phyloP scores from a whole-genome alignment of 495 filamentous ascomycete genomes.

The Penicillium turbatum region DNA sequence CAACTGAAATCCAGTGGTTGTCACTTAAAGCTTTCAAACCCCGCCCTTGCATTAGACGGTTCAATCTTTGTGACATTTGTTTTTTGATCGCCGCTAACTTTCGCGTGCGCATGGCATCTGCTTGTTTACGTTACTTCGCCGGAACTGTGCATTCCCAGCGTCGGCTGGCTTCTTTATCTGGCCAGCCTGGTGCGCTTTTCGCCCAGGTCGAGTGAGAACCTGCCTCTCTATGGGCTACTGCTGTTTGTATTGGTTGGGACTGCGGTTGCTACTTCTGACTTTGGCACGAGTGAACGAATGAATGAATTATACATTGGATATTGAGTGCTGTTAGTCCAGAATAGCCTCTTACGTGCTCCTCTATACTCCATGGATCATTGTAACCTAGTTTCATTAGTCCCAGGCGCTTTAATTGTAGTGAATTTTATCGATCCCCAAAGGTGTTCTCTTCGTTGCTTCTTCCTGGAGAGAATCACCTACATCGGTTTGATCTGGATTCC shows the following conservation, averaged over 20 bases:
- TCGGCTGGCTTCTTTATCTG: too few relatives aligned
- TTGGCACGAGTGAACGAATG: conserved; percentile 42
- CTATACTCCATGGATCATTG: background rate
- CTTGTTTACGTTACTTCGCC: too few relatives aligned
- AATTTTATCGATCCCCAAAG: too few relatives aligned
- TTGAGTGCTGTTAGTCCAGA: background rate
- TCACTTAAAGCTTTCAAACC: background rate
- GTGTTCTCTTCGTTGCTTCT: background rate
- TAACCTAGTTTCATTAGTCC: background rate
- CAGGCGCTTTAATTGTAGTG: too few relatives aligned
- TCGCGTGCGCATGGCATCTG: background rate
- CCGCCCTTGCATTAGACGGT: background rate
- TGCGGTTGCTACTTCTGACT: conserved; percentile 6
- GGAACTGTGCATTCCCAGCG: too few relatives aligned
- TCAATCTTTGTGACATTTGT: background rate
- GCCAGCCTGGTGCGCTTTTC: background rate
- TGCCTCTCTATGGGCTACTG: conserved; percentile 8
- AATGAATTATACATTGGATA: conserved; percentile 32
- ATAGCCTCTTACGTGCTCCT: background rate
- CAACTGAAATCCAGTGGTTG: background rate
- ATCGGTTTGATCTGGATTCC: background rate
- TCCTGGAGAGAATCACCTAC: background rate
- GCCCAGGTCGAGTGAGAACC: background rate
- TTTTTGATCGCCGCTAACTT: background rate
- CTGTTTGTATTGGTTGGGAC: conserved; percentile 7